Percentiles rank a stretch among this genome's conserved stretches.
Evolutionary conservation across 2,329 filamentous ascomycete species (phyloP).

Genomic region (Verticillium albo-atrum): DNA sequence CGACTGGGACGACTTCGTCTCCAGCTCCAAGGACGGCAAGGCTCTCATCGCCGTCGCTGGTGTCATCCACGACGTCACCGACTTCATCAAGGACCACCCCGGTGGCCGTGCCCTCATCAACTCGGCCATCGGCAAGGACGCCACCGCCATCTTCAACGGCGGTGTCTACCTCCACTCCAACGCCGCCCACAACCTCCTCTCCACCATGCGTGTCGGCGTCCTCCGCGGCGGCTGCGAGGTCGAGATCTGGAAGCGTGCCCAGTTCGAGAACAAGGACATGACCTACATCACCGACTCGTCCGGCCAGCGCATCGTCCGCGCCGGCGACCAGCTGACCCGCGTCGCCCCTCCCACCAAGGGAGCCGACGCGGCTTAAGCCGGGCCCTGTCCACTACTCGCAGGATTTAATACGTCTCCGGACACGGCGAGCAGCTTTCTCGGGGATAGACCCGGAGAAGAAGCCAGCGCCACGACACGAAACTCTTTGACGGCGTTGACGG

Average conservation of each 20-base stretch:
- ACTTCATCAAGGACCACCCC: slow-evolving; percentile 87
- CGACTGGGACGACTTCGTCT: slow-evolving; percentile 81
- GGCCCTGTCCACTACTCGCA: neutral
- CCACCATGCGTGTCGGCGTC: slow-evolving; percentile 83
- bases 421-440: neutral
- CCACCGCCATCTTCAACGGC: slow-evolving; percentile 87
- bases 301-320: slow-evolving; percentile 79
- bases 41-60: slow-evolving; percentile 74
- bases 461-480: neutral
- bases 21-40: slow-evolving; percentile 72
- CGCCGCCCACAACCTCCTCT: slow-evolving; percentile 82
- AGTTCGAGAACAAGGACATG: slow-evolving; percentile 79
- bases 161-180: slow-evolving; percentile 89
- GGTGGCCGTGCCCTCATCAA: slow-evolving; percentile 84
- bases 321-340: slow-evolving; percentile 81
- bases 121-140: slow-evolving; percentile 80
- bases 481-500: neutral
- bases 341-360: slow-evolving; percentile 73
- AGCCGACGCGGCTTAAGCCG: slow-evolving; percentile 70
- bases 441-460: neutral
- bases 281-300: slow-evolving; percentile 74
- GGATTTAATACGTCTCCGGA: neutral
- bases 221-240: slow-evolving; percentile 84
- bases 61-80: slow-evolving; percentile 78
- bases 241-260: slow-evolving; percentile 87